Evolutionary conservation across 306 rosid species (phyloP).

Genomic region (Medicago lupulina): DNA sequence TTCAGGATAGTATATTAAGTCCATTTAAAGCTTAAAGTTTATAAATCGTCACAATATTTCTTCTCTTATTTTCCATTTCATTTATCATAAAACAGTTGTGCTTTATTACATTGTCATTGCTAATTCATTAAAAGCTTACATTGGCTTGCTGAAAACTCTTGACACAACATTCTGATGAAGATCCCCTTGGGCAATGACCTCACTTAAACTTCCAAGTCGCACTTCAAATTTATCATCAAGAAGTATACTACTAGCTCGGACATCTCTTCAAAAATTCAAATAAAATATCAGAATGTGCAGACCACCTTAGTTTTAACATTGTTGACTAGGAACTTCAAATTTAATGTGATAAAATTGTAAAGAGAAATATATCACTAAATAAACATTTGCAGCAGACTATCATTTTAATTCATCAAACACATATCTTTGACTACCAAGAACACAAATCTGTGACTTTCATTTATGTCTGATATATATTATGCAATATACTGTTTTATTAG

Average conservation of each 20-base stretch:
- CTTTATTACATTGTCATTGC: slow-evolving; percentile 1
- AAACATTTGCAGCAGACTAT: too few relatives aligned
- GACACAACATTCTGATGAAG: slow-evolving; percentile 68
- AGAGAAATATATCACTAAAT: too few relatives aligned
- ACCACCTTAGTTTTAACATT: neutral
- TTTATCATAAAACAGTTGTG: slow-evolving; percentile 23
- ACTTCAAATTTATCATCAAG: slow-evolving; percentile 97
- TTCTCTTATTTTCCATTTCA: slow-evolving; percentile 17
- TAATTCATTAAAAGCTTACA: slow-evolving; percentile 61
- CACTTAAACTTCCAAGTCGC: slow-evolving; percentile 95
- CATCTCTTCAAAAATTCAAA: slow-evolving; percentile 65
- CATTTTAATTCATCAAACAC: too few relatives aligned
- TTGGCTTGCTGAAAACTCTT: slow-evolving; percentile 75
- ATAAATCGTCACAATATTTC: slow-evolving; percentile 20
- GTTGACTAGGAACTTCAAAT: slow-evolving; percentile 3
- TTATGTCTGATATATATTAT: too few relatives aligned
- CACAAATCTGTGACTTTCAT: too few relatives aligned
- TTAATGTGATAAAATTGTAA: slow-evolving; percentile 2
- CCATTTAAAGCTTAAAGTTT: slow-evolving; percentile 28
- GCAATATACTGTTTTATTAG: too few relatives aligned
- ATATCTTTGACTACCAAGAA: too few relatives aligned
- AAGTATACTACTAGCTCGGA: slow-evolving; percentile 95
- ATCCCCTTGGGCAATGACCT: slow-evolving; percentile 76
- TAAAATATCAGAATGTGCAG: slow-evolving; percentile 35
- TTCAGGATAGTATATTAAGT: neutral